Conservation (phyloP, 164 flowering plant species). For the Protea cynaroides region DNA sequence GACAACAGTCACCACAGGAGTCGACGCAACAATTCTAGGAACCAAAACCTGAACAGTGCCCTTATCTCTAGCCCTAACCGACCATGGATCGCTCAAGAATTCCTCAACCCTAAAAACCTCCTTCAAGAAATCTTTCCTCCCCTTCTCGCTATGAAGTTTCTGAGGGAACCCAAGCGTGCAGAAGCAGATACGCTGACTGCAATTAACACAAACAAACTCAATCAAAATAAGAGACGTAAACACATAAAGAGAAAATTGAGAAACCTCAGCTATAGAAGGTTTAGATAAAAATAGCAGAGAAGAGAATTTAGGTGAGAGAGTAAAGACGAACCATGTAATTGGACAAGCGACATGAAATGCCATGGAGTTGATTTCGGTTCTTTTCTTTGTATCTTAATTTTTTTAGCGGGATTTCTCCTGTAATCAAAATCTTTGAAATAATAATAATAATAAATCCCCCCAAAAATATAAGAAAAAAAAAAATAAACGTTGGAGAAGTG, state of each 20-base stretch:
- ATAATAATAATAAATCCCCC: not conserved
- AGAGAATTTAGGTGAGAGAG: conserved; percentile 9
- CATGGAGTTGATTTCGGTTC: conserved; percentile 31
- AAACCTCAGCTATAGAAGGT: conserved; percentile 1
- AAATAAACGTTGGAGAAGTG: no score
- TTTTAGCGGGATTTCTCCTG: conserved; percentile 14
- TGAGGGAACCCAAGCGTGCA: conserved; percentile 73
- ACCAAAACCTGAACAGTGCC: conserved; percentile 74
- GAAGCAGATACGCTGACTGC: conserved; percentile 72
- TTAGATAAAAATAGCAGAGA: no score
- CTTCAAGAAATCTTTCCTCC: conserved; percentile 35
- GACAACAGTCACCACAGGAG: conserved; percentile 14
- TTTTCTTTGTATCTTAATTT: not conserved
- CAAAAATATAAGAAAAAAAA: not conserved
- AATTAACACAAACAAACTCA: conserved; percentile 2
- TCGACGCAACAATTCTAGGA: conserved; percentile 43
- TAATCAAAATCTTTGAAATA: conserved; percentile 5
- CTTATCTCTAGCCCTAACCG: conserved; percentile 29
- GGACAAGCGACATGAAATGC: conserved; percentile 99
- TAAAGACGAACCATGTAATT: conserved; percentile 71
- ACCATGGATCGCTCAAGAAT: conserved; percentile 58
- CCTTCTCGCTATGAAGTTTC: conserved; percentile 31
- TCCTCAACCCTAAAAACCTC: conserved; percentile 50
- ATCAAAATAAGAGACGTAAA: no score
- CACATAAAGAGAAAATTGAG: conserved; percentile 11